Evolutionary conservation across 2,329 filamentous ascomycete species (phyloP), one percentile per base, ranked within the genome.

Genomic region (Grosmannia clavigera): DNA sequence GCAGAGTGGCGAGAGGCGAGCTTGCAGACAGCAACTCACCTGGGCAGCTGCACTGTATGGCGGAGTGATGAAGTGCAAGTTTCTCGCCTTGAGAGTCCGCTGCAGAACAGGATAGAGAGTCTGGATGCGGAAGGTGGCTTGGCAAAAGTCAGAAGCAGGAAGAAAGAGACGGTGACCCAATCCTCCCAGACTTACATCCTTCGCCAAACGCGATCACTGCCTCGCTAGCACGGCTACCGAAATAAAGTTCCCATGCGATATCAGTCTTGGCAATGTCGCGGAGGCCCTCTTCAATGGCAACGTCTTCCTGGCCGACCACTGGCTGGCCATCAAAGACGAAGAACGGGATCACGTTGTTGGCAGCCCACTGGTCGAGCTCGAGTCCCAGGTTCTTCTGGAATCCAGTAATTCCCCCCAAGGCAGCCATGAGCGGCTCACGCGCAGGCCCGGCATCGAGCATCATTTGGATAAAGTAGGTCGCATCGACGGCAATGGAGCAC

Each of bases 261-360:
- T 88, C 82, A 58, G 90, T 90, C 65, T 86, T 85, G 63, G 81
- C 73, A 64, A 86, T 85, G 65, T 90, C 87, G 35, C 79, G 78
- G 56, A 81, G 81, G 31, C 82, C 83, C 54, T 82, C 81, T 65
- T 84, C 80, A 59, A 87, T 78, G 29, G 84, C 77, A 62, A 85
- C 78, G 55, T 88, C 84, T 67, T 92, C 86, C 68, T 88, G 87
- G 61, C 87, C 88, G 48, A 85, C 84, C 62, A 91, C 81, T 48
- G 90, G 84, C 67, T 96, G 82, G 43, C 94, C 94, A 71, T 92
- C 89, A 73, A 99, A 99, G 58, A 99, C 80, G 71, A 99, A 97
- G 64, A 95, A 76, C 2, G 89, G 89, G n/a, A 78, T 83, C 58
- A 95, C 86, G 25, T 82, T 81, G 67, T 85, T 76, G 54, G 81